These are phyloP conservation scores for Sonneratia alba DNA, from an alignment of 345 rosid genomes.

Conservation along the genomic window DNA sequence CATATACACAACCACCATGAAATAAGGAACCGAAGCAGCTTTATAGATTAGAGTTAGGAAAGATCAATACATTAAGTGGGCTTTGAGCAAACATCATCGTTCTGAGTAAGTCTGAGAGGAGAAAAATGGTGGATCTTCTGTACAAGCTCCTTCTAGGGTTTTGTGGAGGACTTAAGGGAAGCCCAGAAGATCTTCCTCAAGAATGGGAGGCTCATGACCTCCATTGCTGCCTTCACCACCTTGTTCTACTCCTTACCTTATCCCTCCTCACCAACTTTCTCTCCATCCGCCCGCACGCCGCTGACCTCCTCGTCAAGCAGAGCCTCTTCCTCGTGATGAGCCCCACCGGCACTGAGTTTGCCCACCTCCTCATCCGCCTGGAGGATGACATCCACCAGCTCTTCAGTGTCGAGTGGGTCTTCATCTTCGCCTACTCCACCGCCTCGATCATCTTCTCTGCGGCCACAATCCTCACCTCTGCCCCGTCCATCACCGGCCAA, in stretches of 20 bases:
- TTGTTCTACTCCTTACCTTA: slow-evolving; percentile 14
- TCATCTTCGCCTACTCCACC: slow-evolving; percentile 1
- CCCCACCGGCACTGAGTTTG: slow-evolving; percentile 20
- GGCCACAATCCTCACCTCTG: slow-evolving; percentile 28
- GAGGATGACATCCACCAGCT: slow-evolving; percentile 16
- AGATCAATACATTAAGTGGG: neutral
- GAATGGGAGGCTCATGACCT: slow-evolving; percentile 33
- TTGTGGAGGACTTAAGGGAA: slow-evolving; percentile 23
- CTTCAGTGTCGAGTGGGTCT: slow-evolving; percentile 16
- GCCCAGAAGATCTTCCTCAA: slow-evolving; percentile 30
- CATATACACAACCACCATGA: too few relatives aligned
- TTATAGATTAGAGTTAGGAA: too few relatives aligned
- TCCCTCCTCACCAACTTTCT: slow-evolving; percentile 14
- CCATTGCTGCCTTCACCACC: slow-evolving; percentile 21
- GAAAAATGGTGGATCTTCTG: neutral
- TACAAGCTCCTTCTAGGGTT: slow-evolving; percentile 7
- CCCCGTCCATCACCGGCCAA: slow-evolving; percentile 20
- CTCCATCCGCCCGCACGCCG: slow-evolving; percentile 22
- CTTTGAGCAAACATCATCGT: neutral
- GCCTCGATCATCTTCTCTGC: slow-evolving; percentile 19
- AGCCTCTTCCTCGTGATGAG: slow-evolving; percentile 14
- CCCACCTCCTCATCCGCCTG: slow-evolving; percentile 15
- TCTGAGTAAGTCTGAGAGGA: too few relatives aligned
- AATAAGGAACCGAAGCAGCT: too few relatives aligned
- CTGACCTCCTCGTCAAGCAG: slow-evolving; percentile 15